Evolutionary conservation across 306 rosid genomes (phyloP), one percentile per base, ranked within the genome.

Genomic region (Ziziphus jujuba): DNA sequence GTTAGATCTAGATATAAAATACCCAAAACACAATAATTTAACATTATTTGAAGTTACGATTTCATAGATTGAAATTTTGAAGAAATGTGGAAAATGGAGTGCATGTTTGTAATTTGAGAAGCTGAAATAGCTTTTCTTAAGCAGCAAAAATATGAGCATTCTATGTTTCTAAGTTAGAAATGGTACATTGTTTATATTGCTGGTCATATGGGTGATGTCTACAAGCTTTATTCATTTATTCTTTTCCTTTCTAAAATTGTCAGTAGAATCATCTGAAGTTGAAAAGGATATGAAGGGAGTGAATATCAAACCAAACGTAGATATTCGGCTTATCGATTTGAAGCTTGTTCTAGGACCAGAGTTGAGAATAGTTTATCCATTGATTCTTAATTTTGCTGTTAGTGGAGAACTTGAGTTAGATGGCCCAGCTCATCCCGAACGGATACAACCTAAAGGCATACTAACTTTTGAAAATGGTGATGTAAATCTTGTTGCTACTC

Each of bases 401-500:
- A 87, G 91, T 47, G 98, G 98, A 68, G 96, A 88, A 77, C 92
- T 93, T 63, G 98, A 86, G 79, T 84, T 93, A 68, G 88, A 88
- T 79, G 98, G 98, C 65, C 75, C 49, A 11, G 85, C 87, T 52
- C 95, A 88, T 83, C 92, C 95, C 74, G 90, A 90, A 79, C 63
- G 75, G 70, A 81, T 93, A 79, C 77, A 76, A 75, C 97, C 98
- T 48, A 93, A 73, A 74, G 98, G 98, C 61, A 77, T 74, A 78
- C 77, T 93, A 67, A 74, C 84, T 63, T 88, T 93, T 62, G 96
- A 90, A 74, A 88, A 90, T 72, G 98, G 98, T 49, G 93, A 90
- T 76, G 97, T 93, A 24, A 91, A 88, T 84, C 95, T 93, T n/a
- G 86, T 88, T 48, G 98, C 98, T 33, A 85, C 97, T 14, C 98